Conservation (phyloP, 306 rosid species). For the Alnus glutinosa region DNA sequence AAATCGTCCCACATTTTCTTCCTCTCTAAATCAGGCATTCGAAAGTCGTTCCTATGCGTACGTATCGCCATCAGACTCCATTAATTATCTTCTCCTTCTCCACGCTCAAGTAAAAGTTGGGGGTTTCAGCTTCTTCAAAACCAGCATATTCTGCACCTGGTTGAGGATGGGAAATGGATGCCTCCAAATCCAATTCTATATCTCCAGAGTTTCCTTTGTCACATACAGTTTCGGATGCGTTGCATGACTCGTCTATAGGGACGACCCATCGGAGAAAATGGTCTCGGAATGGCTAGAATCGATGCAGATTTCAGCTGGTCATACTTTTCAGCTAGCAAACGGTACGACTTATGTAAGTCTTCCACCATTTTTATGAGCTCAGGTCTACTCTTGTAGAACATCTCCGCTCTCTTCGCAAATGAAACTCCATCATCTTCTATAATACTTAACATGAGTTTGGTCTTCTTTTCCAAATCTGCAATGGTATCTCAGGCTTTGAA, state of each 20-base stretch:
- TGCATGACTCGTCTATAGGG: slow-evolving; percentile 4
- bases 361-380: slow-evolving; percentile 31
- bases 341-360: slow-evolving; percentile 35
- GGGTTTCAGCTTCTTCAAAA: not conserved
- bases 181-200: not conserved
- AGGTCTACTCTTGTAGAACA: slow-evolving; percentile 34
- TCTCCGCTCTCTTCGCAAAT: slow-evolving; percentile 37
- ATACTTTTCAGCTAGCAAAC: slow-evolving; percentile 29
- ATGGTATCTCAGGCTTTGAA: too few species aligned
- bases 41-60: not conserved
- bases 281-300: slow-evolving; percentile 9
- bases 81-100: too few species aligned
- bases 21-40: not conserved
- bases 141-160: too few species aligned
- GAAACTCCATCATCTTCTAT: slow-evolving; percentile 44
- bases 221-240: not conserved
- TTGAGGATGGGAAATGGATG: not conserved
- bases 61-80: not conserved
- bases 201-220: not conserved
- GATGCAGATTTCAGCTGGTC: slow-evolving; percentile 20
- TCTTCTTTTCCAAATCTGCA: slow-evolving; percentile 45
- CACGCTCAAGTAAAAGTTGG: not conserved
- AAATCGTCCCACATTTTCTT: slow-evolving; percentile 12
- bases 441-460: slow-evolving; percentile 31
- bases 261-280: not conserved